A percentile compares a stretch with the other conserved stretches of the same genome.
These are phyloP conservation scores for Grifola frondosa DNA, from an alignment of 1,284 basidiomycete genomes.

Conservation along the genomic window DNA sequence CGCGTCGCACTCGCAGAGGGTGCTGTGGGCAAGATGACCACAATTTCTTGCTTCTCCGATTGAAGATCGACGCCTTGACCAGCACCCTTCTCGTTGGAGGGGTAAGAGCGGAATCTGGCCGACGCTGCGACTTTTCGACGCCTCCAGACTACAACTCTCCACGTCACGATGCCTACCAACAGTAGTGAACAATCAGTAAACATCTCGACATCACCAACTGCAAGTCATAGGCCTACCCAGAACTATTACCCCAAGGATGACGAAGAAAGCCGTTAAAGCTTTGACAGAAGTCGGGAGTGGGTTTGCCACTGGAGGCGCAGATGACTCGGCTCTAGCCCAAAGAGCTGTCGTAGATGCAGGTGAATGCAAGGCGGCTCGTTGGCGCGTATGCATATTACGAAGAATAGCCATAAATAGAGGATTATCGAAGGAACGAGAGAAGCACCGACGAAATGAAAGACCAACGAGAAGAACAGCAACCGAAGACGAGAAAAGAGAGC, in stretches of 20 bases:
- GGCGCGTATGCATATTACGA: not conserved
- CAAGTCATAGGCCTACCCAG: no score
- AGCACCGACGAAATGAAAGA: slow-evolving; percentile 20
- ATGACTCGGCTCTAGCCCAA: no score
- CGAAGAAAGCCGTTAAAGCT: slow-evolving; percentile 32
- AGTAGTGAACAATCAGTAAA: not conserved
- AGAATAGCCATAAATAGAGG: slow-evolving; percentile 27
- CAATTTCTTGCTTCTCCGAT: slow-evolving; percentile 23
- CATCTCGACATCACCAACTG: no score
- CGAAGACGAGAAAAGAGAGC: no score
- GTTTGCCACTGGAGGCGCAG: slow-evolving; percentile 15
- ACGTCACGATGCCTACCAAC: slow-evolving; percentile 30
- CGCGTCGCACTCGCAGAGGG: slow-evolving; percentile 17
- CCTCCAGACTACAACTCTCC: slow-evolving; percentile 31
- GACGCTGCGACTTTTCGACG: slow-evolving; percentile 19
- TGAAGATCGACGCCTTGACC: no score
- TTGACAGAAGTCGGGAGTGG: slow-evolving; percentile 29
- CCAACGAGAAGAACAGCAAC: slow-evolving; percentile 12
- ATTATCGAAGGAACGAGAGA: no score
- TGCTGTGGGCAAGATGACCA: slow-evolving; percentile 19
- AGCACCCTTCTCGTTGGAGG: slow-evolving; percentile 23
- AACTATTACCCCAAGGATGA: slow-evolving; percentile 32
- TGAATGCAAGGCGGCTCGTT: no score
- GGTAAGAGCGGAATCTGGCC: slow-evolving; percentile 21
- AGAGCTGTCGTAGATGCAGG: slow-evolving; percentile 12